Percentiles rank a stretch among this genome's conserved stretches.
phyloP scores from a whole-genome alignment of 345 rosid species.

The Trapa bicornis region DNA sequence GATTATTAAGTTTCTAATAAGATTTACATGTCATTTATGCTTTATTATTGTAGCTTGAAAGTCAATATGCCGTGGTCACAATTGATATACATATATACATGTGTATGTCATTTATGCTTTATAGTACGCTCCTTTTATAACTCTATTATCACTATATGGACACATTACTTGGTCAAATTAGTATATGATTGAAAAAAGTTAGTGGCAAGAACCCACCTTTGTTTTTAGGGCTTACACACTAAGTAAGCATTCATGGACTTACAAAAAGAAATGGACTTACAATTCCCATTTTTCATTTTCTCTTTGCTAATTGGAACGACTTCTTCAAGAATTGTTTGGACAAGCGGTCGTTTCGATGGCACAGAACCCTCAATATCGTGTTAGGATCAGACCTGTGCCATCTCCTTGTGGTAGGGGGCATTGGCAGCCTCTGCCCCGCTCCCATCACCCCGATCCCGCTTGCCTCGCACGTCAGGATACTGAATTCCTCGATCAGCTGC shows the following conservation, averaged over 20 bases:
- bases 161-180: no score
- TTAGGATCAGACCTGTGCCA: conserved; percentile 43
- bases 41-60: no score
- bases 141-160: no score
- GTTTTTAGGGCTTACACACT: no score
- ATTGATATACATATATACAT: no score
- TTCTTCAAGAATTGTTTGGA: conserved; percentile 32
- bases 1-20: not conserved
- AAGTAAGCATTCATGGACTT: no score
- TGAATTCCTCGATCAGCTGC: conserved; percentile 38
- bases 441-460: conserved; percentile 28
- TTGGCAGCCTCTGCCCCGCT: conserved; percentile 31
- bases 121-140: no score
- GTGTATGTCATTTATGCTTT: no score
- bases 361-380: conserved; percentile 31
- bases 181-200: no score
- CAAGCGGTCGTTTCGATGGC: conserved; percentile 28
- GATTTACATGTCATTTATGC: not conserved
- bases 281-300: conserved; percentile 9
- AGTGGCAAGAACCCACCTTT: no score
- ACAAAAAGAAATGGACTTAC: no score
- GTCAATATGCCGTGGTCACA: no score
- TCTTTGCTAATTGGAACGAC: conserved; percentile 31
- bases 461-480: conserved; percentile 29
- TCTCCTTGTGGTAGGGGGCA: conserved; percentile 37